Conservation (phyloP, 306 rosid species). For the Cyamopsis tetragonoloba region DNA sequence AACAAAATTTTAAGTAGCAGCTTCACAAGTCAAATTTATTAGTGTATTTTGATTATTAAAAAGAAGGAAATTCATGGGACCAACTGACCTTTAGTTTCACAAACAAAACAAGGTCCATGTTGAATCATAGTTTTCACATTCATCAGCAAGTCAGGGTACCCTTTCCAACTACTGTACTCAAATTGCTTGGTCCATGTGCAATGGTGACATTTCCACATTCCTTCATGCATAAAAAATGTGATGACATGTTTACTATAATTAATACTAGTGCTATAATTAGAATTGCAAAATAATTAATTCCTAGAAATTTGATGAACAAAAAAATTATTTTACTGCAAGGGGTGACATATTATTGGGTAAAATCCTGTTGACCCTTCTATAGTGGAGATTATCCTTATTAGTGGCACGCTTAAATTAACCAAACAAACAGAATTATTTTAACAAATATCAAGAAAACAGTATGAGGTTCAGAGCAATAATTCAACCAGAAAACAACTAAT, state of each 20-base stretch:
- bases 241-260: constrained; percentile 9
- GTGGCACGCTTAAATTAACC: not conserved
- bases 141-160: constrained; percentile 24
- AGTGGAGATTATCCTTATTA: not conserved
- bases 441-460: too few species aligned
- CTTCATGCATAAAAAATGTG: constrained; percentile 28
- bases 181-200: constrained; percentile 38
- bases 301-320: not conserved
- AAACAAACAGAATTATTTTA: not conserved
- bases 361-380: not conserved
- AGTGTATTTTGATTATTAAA: too few species aligned
- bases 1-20: too few species aligned
- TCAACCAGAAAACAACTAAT: too few species aligned
- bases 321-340: not conserved
- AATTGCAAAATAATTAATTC: not conserved
- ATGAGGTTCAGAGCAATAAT: too few species aligned
- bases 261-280: not conserved
- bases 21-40: too few species aligned
- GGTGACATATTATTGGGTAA: not conserved
- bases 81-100: constrained; percentile 27
- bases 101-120: constrained; percentile 25
- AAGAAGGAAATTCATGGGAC: not conserved
- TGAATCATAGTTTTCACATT: constrained; percentile 22
- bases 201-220: constrained; percentile 41
- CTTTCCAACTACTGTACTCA: constrained; percentile 20